Base-by-base conservation (phyloP, 2,329 filamentous ascomycete genomes). In the Aspergillus brunneoviolaceus region DNA sequence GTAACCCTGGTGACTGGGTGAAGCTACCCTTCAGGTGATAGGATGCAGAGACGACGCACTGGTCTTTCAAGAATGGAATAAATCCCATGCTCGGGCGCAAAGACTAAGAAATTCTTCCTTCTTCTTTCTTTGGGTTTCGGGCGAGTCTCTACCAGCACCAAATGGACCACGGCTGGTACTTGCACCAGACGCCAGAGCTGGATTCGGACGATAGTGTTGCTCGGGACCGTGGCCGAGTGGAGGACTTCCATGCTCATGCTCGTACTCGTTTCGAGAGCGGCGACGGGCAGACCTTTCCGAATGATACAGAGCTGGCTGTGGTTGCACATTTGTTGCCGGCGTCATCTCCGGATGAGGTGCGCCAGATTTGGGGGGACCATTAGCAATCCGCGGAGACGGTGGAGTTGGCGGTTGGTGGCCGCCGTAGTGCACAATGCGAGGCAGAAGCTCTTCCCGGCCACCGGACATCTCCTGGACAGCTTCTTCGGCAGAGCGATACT, bases 401-500 rank as follows among this genome's bases (percentile, higher is more conserved):
- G 94, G 93, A 2, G 93, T 96, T 3, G 93, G 93, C 47, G 94
- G 93, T 74, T 96, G 94, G 72, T 96, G 92, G 51, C 92, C 92
- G 45, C 90, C 92, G 74, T 99, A 99, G 77, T 98, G 95, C 14
- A 99, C 91, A 59, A 98, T 87, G 76, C 94, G 95, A 23, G 95
- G 95, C 54, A 97, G 82, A 14, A 98, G 82, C 60, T 99, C 95
- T 59, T 96, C 89, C 59, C 95, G 87, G n/a, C 95, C 95, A 54
- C 92, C 93, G 5, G 93, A 89, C 63, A 99, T 79, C 65, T 95
- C 91, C 60, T 91, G 90, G 61, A 98, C 93, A 2, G 92, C 95
- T 73, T 99, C 95, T 75, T 99, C 95, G 12, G 95, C 95, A 3
- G 94, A 97, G 69, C 92, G 90, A 77, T 96, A 98, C 72, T 98